Percentiles rank a stretch among this genome's conserved stretches.
Evolutionary conservation across 257 asterid species (phyloP).

Genomic region (Mitragyna speciosa): DNA sequence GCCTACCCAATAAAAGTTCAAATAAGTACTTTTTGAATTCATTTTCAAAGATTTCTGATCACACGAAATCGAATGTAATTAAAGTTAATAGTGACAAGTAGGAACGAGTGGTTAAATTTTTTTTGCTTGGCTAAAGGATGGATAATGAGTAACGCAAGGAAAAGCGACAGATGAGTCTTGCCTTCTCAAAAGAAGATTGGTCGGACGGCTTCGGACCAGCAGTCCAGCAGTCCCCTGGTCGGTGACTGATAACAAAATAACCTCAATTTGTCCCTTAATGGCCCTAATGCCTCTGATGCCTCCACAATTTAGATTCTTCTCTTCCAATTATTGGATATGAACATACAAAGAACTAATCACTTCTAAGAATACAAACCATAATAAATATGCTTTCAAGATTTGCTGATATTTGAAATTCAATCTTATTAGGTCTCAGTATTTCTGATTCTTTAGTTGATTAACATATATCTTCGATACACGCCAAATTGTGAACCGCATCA

Average conservation of each 20-base stretch:
- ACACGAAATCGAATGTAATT: conserved; percentile 3
- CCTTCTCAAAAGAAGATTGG: conserved; percentile 26
- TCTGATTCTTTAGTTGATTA: too few species aligned
- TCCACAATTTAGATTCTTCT: not conserved
- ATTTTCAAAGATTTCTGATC: not conserved
- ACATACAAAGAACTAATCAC: too few species aligned
- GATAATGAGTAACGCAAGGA: not conserved
- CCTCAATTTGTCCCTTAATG: not conserved
- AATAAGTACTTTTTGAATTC: conserved; percentile 24
- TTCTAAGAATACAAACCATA: too few species aligned
- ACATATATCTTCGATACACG: too few species aligned
- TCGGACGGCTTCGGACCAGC: conserved; percentile 25
- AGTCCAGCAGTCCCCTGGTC: conserved; percentile 16
- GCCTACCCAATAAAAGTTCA: conserved; percentile 19
- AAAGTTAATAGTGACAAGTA: conserved; percentile 1
- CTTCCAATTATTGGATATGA: too few species aligned
- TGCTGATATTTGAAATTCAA: too few species aligned
- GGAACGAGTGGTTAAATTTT: not conserved
- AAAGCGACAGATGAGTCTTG: conserved; percentile 21
- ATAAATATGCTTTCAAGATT: too few species aligned
- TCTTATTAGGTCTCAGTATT: too few species aligned
- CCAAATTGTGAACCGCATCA: too few species aligned
- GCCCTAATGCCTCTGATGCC: not conserved
- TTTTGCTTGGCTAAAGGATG: conserved; percentile 9
- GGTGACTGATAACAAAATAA: conserved; percentile 20